phyloP scores from a whole-genome alignment of 768 basidiomycete genomes.

The Cystobasidium ongulense region DNA sequence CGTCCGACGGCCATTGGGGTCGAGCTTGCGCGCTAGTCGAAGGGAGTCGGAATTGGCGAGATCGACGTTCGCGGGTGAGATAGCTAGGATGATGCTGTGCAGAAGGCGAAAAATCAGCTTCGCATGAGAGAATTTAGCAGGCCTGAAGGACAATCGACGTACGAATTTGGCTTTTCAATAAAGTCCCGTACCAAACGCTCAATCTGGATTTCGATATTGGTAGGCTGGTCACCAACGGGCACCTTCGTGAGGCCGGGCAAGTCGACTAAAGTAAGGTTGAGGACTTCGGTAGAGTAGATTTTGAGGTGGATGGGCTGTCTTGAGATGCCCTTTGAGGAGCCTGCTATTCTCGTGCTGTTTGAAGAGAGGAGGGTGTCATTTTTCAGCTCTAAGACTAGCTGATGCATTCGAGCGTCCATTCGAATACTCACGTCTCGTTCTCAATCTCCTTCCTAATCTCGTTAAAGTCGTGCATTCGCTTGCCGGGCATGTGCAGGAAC shows the following conservation, averaged over 20 bases:
- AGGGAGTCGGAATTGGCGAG: conserved; percentile 97
- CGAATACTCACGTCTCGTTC: conserved; percentile 60
- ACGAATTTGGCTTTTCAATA: conserved; percentile 95
- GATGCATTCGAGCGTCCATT: background rate
- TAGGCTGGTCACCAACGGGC: conserved; percentile 68
- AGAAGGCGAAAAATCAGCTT: background rate
- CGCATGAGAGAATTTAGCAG: background rate
- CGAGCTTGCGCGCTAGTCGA: conserved; percentile 89
- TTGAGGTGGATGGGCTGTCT: conserved; percentile 89
- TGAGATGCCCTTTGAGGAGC: conserved; percentile 97
- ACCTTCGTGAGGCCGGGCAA: conserved; percentile 94
- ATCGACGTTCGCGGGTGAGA: conserved; percentile 96
- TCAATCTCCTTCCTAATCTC: conserved; percentile 96
- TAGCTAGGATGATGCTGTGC: conserved; percentile 81
- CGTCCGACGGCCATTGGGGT: conserved; percentile 90
- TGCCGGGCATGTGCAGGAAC: conserved; percentile 83
- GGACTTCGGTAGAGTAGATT: conserved; percentile 89
- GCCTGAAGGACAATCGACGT: conserved; percentile 37
- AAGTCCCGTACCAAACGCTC: conserved; percentile 89
- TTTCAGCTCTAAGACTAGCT: background rate
- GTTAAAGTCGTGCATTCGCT: conserved; percentile 87
- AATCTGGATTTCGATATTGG: conserved; percentile 95
- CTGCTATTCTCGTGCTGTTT: conserved; percentile 61
- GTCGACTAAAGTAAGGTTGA: conserved; percentile 93
- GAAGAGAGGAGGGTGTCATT: background rate